Evolutionary conservation across 2,329 filamentous ascomycete species (phyloP).

Genomic region (Aureobasidium mangrovei): DNA sequence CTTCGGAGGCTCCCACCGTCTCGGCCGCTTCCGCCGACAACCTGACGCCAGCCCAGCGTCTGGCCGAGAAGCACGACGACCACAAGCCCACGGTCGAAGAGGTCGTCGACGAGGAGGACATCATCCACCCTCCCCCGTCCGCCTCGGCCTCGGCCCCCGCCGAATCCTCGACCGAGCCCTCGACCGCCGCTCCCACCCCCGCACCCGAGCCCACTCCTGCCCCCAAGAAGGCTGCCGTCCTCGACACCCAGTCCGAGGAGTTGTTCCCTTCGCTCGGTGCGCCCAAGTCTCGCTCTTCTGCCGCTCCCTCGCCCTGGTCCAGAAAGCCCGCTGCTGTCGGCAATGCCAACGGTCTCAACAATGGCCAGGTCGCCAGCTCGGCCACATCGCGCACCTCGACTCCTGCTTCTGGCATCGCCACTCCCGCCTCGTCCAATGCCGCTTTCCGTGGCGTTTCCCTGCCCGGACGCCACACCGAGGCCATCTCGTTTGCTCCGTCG

Average conservation of each 20-base stretch:
- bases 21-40: conserved; percentile 20
- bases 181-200: conserved; percentile 34
- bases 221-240: conserved; percentile 20
- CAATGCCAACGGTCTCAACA: conserved; percentile 44
- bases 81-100: conserved; percentile 67
- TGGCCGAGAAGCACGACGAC: conserved; percentile 47
- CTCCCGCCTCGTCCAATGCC: conserved; percentile 40
- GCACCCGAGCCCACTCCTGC: conserved; percentile 21
- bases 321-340: conserved; percentile 49
- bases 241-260: conserved; percentile 84
- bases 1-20: conserved; percentile 15
- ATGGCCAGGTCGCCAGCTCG: conserved; percentile 44
- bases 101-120: conserved; percentile 67
- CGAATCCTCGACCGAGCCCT: conserved; percentile 33
- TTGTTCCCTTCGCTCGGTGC: conserved; percentile 85
- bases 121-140: conserved; percentile 48
- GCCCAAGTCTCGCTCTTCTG: conserved; percentile 54
- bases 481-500: conserved; percentile 62
- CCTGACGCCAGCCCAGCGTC: conserved; percentile 43
- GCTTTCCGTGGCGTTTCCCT: conserved; percentile 50
- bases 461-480: conserved; percentile 74
- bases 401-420: conserved; percentile 50
- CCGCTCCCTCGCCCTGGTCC: conserved; percentile 68
- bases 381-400: conserved; percentile 52
- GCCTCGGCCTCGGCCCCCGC: conserved; percentile 28